A percentile compares a stretch with the other conserved stretches of the same genome.
phyloP scores from a whole-genome alignment of 139 green algal genomes.

The Chlorella ohadii region DNA sequence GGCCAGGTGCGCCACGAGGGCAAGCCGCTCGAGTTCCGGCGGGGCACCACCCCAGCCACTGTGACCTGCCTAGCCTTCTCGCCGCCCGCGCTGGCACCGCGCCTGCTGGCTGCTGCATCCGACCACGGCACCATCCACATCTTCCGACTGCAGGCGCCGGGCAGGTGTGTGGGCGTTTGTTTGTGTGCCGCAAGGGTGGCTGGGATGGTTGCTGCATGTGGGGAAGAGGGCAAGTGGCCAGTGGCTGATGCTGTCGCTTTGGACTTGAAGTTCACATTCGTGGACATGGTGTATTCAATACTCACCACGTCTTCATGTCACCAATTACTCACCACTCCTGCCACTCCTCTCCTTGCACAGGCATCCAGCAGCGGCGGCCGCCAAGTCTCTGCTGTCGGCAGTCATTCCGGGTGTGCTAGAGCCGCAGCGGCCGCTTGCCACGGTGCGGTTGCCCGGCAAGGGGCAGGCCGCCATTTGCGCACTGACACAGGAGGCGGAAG shows the following conservation, averaged over 20 bases:
- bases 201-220: no score
- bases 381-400: slow-evolving; percentile 57
- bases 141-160: slow-evolving; percentile 54
- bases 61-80: slow-evolving; percentile 78
- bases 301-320: neutral
- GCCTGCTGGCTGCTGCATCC: slow-evolving; percentile 72
- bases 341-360: slow-evolving; percentile 1
- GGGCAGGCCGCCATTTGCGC: slow-evolving; percentile 42
- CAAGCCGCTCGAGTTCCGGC: slow-evolving; percentile 55
- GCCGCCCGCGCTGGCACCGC: slow-evolving; percentile 46
- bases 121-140: slow-evolving; percentile 80
- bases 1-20: slow-evolving; percentile 6
- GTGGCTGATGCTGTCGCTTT: no score
- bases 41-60: slow-evolving; percentile 64
- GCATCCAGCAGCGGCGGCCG: slow-evolving; percentile 28
- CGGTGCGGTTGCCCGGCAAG: slow-evolving; percentile 55
- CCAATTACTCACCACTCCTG: no score
- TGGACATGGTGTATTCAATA: no score
- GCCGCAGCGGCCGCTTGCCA: slow-evolving; percentile 61
- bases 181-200: no score
- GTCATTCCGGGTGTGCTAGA: slow-evolving; percentile 68
- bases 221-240: no score
- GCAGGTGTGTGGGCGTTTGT: slow-evolving; percentile 38
- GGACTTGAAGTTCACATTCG: no score
- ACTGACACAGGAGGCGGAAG: slow-evolving; percentile 21